Evolutionary conservation across 1,284 basidiomycete genomes (phyloP).

Genomic region (Microbotryum saponariae): DNA sequence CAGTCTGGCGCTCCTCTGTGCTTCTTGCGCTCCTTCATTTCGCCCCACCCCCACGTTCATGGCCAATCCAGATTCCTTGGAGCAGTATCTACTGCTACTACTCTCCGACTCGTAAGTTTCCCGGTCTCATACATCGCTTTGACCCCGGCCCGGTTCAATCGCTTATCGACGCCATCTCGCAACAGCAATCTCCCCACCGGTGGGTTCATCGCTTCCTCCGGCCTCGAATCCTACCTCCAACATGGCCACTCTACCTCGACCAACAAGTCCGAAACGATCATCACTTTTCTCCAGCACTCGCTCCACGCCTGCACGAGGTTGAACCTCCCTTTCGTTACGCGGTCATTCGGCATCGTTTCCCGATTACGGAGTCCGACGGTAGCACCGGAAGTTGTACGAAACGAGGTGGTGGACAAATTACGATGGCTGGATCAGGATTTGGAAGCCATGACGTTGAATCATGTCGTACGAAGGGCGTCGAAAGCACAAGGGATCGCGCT

Average conservation of each 20-base stretch:
- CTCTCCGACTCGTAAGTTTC: constrained; percentile 17
- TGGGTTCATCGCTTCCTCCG: constrained; percentile 83
- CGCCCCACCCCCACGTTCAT: too few species aligned
- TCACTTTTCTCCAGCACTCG: constrained; percentile 61
- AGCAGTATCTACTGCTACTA: constrained; percentile 26
- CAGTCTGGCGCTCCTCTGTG: too few species aligned
- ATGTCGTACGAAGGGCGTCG: constrained; percentile 78
- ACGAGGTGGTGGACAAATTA: constrained; percentile 40
- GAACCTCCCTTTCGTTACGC: constrained; percentile 67
- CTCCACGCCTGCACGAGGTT: constrained; percentile 64
- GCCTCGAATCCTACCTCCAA: constrained; percentile 78
- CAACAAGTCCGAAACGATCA: constrained; percentile 40
- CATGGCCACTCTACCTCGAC: constrained; percentile 54
- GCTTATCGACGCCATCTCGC: not conserved
- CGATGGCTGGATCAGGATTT: constrained; percentile 63
- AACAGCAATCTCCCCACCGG: constrained; percentile 77
- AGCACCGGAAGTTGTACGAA: too few species aligned
- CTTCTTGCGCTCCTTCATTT: too few species aligned
- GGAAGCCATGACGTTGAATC: constrained; percentile 79
- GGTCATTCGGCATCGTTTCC: constrained; percentile 49
- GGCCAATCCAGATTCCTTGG: not conserved
- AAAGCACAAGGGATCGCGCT: constrained; percentile 87
- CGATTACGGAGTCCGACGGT: not conserved
- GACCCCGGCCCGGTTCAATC: too few species aligned
- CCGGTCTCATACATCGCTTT: too few species aligned